Evolutionary conservation across 163 green algal species (phyloP).

Genomic region (Scenedesmus sp.): DNA sequence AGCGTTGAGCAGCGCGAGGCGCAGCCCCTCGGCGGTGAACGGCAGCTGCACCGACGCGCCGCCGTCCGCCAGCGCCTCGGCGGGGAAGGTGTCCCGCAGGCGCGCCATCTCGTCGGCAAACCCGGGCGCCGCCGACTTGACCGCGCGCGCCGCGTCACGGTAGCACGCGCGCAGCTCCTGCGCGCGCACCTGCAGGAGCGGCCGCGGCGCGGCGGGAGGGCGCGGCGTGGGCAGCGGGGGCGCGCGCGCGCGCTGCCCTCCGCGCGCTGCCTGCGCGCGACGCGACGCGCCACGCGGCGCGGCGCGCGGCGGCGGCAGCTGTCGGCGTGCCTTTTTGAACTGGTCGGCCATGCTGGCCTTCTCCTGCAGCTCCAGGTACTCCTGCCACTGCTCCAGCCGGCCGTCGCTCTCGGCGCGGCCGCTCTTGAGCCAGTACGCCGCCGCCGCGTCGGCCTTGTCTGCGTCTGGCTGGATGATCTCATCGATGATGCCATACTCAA

Average conservation of each 20-base stretch:
- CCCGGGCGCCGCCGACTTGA: slow-evolving; percentile 25
- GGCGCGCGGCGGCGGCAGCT: too few species aligned
- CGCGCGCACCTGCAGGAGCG: slow-evolving; percentile 23
- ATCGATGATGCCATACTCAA: slow-evolving; percentile 94
- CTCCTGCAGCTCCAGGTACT: slow-evolving; percentile 67
- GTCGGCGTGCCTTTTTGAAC: slow-evolving; percentile 42
- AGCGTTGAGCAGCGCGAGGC: slow-evolving; percentile 63
- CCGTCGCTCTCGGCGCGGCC: slow-evolving; percentile 64
- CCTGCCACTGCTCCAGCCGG: slow-evolving; percentile 65
- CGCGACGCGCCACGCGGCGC: too few species aligned
- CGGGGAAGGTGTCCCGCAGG: slow-evolving; percentile 35
- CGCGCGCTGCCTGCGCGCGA: too few species aligned
- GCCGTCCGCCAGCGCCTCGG: slow-evolving; percentile 33
- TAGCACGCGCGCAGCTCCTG: slow-evolving; percentile 56
- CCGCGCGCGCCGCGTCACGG: slow-evolving; percentile 44
- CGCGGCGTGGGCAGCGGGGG: neutral
- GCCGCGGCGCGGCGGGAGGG: neutral
- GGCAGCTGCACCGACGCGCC: slow-evolving; percentile 23
- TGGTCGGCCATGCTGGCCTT: slow-evolving; percentile 52
- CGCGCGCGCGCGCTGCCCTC: too few species aligned
- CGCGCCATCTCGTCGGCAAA: slow-evolving; percentile 3
- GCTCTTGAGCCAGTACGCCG: slow-evolving; percentile 60
- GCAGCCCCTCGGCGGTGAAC: slow-evolving; percentile 49
- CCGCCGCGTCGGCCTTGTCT: slow-evolving; percentile 50
- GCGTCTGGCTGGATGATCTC: slow-evolving; percentile 83